Evolutionary conservation across 1,284 basidiomycete genomes (phyloP), one percentile per base, ranked within the genome.

Genomic region (Inonotus hispidus): DNA sequence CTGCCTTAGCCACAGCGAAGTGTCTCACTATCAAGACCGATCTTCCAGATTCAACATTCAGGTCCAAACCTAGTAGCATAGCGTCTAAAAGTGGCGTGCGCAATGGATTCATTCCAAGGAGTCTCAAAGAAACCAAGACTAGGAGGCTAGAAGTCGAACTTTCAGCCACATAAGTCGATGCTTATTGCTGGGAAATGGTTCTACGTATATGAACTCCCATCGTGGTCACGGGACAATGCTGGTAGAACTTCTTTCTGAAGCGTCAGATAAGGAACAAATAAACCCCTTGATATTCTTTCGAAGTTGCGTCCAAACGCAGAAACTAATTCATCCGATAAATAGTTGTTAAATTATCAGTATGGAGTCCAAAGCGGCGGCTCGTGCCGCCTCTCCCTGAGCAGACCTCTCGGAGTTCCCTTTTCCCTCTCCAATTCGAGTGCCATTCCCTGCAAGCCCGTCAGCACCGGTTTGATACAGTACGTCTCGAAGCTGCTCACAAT

Each of bases 331-430:
- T 21, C 41, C 16, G 5, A 21, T n/a, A 43, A 43, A 43, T n/a
- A 43, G 5, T 11, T 2, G 41, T n/a, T 43, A 14, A 43, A 21
- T n/a, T 43, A 14, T 14, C 41, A 43, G n/a, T 11, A 43, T 49
- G 6, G n/a, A 25, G 19, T 25, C 19, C 50, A 52, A 29, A 14
- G 50, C 3, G n/a, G 38, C 41, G 35, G 46, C 46, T 49, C 46
- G 49, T 23, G 56, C 56, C 5, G 56, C 56, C 23, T 58, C 56
- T 6, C 45, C 56, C n/a, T 58, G 7, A 13, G 56, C 56, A n/a
- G 16, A 25, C 6, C n/a, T 16, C 16, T 35, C 45, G 21, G 56
- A 58, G 6, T 14, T 49, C 10, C 56, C 56, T 32, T 14, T 37
- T 11, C 56, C 56, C 37, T n/a, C 1, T 38, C 56, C 56, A 21